Conservation (phyloP, 202 grass and related monocot genomes). For the Setaria italica region DNA sequence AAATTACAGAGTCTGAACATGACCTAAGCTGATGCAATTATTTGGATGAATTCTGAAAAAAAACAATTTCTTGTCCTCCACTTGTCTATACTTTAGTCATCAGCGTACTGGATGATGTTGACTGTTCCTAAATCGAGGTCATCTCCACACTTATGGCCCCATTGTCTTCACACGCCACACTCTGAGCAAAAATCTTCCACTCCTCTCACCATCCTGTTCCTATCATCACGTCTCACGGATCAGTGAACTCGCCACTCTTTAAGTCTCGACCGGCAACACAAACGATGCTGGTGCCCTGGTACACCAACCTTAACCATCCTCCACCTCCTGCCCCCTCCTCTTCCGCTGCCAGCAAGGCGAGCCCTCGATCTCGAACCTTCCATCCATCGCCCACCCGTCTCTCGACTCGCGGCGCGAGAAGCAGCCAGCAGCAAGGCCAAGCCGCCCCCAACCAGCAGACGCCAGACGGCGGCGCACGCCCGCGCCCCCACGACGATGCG, state of each 20-base stretch:
- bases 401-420: background rate
- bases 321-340: background rate
- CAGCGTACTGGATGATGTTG: background rate
- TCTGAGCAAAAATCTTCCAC: background rate
- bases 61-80: background rate
- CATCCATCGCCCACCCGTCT: conserved; percentile 6
- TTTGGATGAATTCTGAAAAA: background rate
- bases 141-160: background rate
- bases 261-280: background rate
- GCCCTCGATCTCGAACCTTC: conserved; percentile 47
- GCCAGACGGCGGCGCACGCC: background rate
- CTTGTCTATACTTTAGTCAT: background rate
- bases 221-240: background rate
- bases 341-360: conserved; percentile 8
- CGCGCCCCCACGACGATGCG: conserved; percentile 25
- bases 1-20: too few relatives aligned
- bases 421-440: background rate
- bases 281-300: background rate
- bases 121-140: background rate
- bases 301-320: conserved; percentile 46
- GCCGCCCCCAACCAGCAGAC: conserved; percentile 36
- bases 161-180: background rate
- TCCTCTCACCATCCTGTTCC: background rate
- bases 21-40: too few relatives aligned
- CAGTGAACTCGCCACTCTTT: background rate